Evolutionary conservation across 1,284 basidiomycete genomes (phyloP).

Genomic region (Leccinum solheimii): DNA sequence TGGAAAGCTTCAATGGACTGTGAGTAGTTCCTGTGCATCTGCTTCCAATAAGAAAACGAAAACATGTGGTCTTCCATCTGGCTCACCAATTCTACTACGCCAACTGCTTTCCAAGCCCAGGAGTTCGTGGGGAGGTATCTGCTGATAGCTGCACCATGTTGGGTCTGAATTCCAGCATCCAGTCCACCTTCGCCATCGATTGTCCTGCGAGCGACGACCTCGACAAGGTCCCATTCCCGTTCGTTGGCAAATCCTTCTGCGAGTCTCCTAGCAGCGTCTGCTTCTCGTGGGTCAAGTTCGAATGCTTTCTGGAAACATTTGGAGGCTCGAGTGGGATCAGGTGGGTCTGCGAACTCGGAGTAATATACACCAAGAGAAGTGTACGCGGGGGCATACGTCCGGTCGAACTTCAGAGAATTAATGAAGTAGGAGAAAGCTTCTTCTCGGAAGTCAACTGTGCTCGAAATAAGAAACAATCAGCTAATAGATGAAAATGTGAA

Average conservation of each 20-base stretch:
- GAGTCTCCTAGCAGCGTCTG: conserved; percentile 80
- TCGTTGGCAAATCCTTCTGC: conserved; percentile 92
- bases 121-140: conserved; percentile 78
- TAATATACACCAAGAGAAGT: conserved; percentile 95
- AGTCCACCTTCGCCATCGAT: conserved; percentile 91
- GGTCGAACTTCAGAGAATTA: conserved; percentile 73
- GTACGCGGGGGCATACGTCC: conserved; percentile 87
- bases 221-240: conserved; percentile 94
- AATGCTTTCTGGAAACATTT: conserved; percentile 99
- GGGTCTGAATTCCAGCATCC: conserved; percentile 56
- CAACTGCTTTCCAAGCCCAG: conserved; percentile 99
- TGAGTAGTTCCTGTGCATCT: conserved; percentile 77
- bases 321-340: conserved; percentile 82
- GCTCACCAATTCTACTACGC: conserved; percentile 87
- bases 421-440: conserved; percentile 85
- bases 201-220: conserved; percentile 87
- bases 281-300: conserved; percentile 90
- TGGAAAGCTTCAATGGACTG: conserved; percentile 88
- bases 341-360: conserved; percentile 65
- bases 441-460: conserved; percentile 46
- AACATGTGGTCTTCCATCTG: not conserved
- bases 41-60: conserved; percentile 14
- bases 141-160: conserved; percentile 44
- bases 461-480: conserved; percentile 6
- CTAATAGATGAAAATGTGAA: conserved; percentile 7